Evolutionary conservation across 208 protist genomes (phyloP), one percentile per base, ranked within the genome.

Genomic region (Crithidia mellificae): DNA sequence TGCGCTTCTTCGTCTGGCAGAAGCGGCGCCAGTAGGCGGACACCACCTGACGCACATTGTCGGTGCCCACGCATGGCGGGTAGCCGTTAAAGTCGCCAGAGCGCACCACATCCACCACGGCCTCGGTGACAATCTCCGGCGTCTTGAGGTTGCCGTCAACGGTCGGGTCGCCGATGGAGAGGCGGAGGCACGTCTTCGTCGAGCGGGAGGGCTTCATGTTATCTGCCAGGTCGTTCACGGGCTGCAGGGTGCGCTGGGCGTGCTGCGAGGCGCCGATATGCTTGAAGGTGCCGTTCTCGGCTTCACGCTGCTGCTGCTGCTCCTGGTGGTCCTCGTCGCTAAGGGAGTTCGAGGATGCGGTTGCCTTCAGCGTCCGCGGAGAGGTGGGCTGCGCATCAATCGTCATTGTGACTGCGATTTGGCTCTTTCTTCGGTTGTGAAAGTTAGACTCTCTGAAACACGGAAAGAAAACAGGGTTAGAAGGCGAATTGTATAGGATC

Each of bases 141-240:
- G 73, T 68, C 15, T 51, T 30, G 0, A 98, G 66, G 59, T 97
- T 97, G 39, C 91, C 93, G 61, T 87, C 71, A 3, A 87, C 67
- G 47, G 77, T 83, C 25, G 86, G 85, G 50, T 87, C 80, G 67
- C 94, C 92, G 49, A 97, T 95, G 51, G 74, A 80, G 30, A 85
- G 74, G 32, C 70, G 67, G 38, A 85, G 50, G 56, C 72, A 75
- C 34, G 67, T 54, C 76, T 85, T 85, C 22, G 65, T 52, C 49
- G 66, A 75, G 76, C 78, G 62, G 12, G 73, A 77, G 12, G 88
- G 84, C 66, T 94, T 88, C 63, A 95, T 87, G n/a, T 80, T 78
- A 52, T 98, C 91, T 2, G 96, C 80, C 19, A 97, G 71, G 14
- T 79, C 52, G 57, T 91, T 86, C 39, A 97, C 84, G 6, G 87